Evolutionary conservation across 805 yeast genomes (phyloP).

Genomic region (Zygosaccharomyces bailii): DNA sequence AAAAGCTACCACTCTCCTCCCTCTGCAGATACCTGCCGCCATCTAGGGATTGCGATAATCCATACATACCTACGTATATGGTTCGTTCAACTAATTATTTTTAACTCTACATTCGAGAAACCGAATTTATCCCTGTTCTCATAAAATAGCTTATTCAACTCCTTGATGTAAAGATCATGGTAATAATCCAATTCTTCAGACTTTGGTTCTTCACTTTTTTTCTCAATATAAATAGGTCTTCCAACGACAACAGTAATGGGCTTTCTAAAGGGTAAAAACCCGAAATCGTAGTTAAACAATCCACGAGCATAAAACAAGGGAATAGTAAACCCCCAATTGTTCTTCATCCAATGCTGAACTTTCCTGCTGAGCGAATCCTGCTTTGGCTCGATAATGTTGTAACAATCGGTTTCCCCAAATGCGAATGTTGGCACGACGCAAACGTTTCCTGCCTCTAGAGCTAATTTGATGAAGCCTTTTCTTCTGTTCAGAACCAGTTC

Average conservation of each 20-base stretch:
- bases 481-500: slow-evolving; percentile 73
- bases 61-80: background rate
- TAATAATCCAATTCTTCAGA: slow-evolving; percentile 58
- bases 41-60: background rate
- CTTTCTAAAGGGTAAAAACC: slow-evolving; percentile 79
- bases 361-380: slow-evolving; percentile 46
- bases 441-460: slow-evolving; percentile 73
- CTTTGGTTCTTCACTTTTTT: slow-evolving; percentile 45
- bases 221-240: slow-evolving; percentile 54
- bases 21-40: background rate
- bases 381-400: slow-evolving; percentile 46
- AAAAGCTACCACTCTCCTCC: background rate
- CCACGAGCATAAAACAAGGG: slow-evolving; percentile 94
- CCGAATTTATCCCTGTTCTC: slow-evolving; percentile 56
- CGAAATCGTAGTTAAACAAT: slow-evolving; percentile 86
- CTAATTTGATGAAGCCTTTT: slow-evolving; percentile 85
- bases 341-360: slow-evolving; percentile 71
- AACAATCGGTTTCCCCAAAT: slow-evolving; percentile 82
- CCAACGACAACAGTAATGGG: slow-evolving; percentile 78
- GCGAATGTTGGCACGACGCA: slow-evolving; percentile 82
- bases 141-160: slow-evolving; percentile 59
- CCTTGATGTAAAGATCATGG: slow-evolving; percentile 67
- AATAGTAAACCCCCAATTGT: slow-evolving; percentile 71
- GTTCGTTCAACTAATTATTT: slow-evolving; percentile 25
- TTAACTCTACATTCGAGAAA: slow-evolving; percentile 24